Conservation (phyloP, 2,329 filamentous ascomycete species). For the Fusarium austroafricanum region DNA sequence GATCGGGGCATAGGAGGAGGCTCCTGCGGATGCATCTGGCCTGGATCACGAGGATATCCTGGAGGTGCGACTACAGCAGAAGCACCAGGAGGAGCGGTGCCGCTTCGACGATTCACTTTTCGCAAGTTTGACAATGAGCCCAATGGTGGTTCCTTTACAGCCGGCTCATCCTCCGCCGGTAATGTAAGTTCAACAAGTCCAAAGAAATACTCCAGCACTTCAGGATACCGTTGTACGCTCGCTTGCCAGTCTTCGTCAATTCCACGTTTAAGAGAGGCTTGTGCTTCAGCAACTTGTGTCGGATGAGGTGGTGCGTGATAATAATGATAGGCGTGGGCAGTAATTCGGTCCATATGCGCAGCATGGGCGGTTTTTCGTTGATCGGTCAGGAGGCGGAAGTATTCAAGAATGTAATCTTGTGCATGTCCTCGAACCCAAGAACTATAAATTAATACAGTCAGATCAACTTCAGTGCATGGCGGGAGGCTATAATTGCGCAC, state of each 20-base stretch:
- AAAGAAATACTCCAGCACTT: conserved; percentile 86
- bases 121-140: conserved; percentile 63
- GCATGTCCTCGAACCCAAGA: conserved; percentile 73
- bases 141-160: conserved; percentile 70
- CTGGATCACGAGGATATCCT: conserved; percentile 44
- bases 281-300: conserved; percentile 71
- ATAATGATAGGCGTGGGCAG: conserved; percentile 66
- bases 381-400: conserved; percentile 71
- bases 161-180: conserved; percentile 70
- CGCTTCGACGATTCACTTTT: conserved; percentile 58
- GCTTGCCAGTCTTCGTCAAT: conserved; percentile 84
- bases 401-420: conserved; percentile 75
- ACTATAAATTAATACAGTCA: conserved; percentile 52
- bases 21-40: conserved; percentile 42
- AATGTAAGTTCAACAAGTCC: conserved; percentile 74
- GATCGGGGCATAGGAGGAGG: conserved; percentile 43
- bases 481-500: conserved; percentile 54
- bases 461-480: neutral
- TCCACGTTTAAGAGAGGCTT: conserved; percentile 75
- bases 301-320: conserved; percentile 69
- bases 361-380: conserved; percentile 69
- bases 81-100: conserved; percentile 49
- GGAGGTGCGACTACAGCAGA: conserved; percentile 43
- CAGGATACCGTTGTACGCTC: conserved; percentile 80
- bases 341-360: conserved; percentile 66